Evolutionary conservation across 495 filamentous ascomycete species (phyloP).

Genomic region (Neurospora sp.): DNA sequence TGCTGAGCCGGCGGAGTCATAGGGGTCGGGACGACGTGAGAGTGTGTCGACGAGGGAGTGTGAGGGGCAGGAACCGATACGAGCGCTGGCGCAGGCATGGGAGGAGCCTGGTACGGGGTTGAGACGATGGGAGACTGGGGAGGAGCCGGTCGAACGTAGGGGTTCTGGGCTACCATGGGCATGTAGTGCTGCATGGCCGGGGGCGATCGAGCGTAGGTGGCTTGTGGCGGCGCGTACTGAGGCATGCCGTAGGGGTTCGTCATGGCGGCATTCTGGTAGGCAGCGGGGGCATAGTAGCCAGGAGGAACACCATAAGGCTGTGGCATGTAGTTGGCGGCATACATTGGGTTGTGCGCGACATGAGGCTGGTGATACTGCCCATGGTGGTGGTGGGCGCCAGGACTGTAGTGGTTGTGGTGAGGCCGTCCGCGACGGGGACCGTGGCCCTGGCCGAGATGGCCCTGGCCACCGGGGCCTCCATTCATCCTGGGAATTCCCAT

Average conservation of each 20-base stretch:
- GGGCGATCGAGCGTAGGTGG: slow-evolving; percentile 24
- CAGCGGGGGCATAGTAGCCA: slow-evolving; percentile 26
- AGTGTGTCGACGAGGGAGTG: slow-evolving; percentile 31
- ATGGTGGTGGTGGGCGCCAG: slow-evolving; percentile 22
- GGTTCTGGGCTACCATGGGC: slow-evolving; percentile 28
- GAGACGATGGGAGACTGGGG: slow-evolving; percentile 33
- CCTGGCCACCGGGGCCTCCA: slow-evolving; percentile 15
- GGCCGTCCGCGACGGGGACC: slow-evolving; percentile 17
- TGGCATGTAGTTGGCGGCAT: slow-evolving; percentile 28
- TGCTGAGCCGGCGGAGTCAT: slow-evolving; percentile 26
- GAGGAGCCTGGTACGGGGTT: slow-evolving; percentile 29
- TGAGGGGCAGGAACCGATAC: slow-evolving; percentile 28
- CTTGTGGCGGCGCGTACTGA: slow-evolving; percentile 25
- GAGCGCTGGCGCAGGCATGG: slow-evolving; percentile 19
- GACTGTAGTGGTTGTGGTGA: slow-evolving; percentile 32
- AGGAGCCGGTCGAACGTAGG: slow-evolving; percentile 28
- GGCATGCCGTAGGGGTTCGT: slow-evolving; percentile 12
- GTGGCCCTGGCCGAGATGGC: background rate
- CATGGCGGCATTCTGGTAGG: slow-evolving; percentile 25
- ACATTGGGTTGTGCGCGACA: slow-evolving; percentile 24
- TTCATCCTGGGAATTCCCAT: slow-evolving; percentile 25
- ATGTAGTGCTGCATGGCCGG: slow-evolving; percentile 33
- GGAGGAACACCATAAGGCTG: slow-evolving; percentile 18
- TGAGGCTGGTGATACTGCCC: slow-evolving; percentile 24
- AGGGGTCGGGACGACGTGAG: slow-evolving; percentile 28